Evolutionary conservation across 1,284 basidiomycete species (phyloP), one percentile per base, ranked within the genome.

Genomic region (Cystobasidium pallidum): DNA sequence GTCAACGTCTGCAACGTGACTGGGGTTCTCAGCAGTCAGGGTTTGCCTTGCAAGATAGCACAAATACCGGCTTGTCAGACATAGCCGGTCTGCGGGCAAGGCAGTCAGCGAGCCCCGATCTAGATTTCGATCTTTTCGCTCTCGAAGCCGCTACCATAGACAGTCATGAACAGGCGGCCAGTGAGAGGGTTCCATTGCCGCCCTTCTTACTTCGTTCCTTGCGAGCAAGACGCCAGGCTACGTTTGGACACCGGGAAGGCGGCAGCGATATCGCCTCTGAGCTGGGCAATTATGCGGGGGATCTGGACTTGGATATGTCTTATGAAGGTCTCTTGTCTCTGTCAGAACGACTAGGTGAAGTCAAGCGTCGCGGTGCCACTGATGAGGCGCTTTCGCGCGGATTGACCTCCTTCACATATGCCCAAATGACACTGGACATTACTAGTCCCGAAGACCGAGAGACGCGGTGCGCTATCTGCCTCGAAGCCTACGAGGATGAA

Each of bases 311-410:
- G 3, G 68, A 71, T 30, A 26, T 58, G 36, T 71, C 68, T 3
- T 71, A 71, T 34, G 68, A 71, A 64, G 51, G 68, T 39, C 68
- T 71, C 24, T 36, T 71, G n/a, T 51, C 68, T 7, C 59, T 71
- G 8, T 71, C 68, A 4, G 59, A 71, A 32, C 59, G 68, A 2
- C n/a, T 71, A 15, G 68, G 68, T 1, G 55, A 63, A 30, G 68
- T 47, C 19, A 36, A 39, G 13, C 47, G 39, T 32, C 58, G 68
- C 1, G 68, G 68, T 15, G 68, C 68, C 3, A 41, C 59, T 24
- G 45, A n/a, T 17, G 51, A 41, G 36, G 68, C 68, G 21, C 21
- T 71, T n/a, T 24, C 34, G 11, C 41, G 32, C 21, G 59, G 59
- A 28, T 41, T 71, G 34, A 49, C 24, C 3, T 21, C 32, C 3